Conservation (phyloP, 345 rosid species). For the Odontarrhena argentea region DNA sequence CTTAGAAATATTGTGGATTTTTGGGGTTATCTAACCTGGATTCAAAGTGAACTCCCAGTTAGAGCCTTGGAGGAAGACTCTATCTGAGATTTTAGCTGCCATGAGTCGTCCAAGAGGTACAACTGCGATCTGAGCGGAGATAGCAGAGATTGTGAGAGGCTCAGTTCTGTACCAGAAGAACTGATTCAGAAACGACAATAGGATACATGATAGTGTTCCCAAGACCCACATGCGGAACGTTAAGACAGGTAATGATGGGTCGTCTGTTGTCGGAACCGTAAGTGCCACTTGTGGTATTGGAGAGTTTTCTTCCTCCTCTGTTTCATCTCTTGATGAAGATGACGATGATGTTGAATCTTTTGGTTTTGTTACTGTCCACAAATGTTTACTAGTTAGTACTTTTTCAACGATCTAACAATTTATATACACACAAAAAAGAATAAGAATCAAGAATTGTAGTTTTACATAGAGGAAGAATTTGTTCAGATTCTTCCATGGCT, state of each 20-base stretch:
- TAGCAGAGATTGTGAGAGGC: constrained; percentile 87
- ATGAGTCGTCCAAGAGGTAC: constrained; percentile 88
- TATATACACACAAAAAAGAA: background rate
- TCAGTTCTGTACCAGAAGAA: constrained; percentile 97
- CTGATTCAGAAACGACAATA: constrained; percentile 87
- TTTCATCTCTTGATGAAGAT: constrained; percentile 40
- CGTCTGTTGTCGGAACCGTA: constrained; percentile 85
- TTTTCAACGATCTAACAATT: background rate
- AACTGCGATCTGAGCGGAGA: constrained; percentile 95
- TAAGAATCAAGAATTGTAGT: background rate
- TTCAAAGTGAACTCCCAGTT: constrained; percentile 78
- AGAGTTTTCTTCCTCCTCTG: constrained; percentile 63
- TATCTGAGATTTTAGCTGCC: constrained; percentile 77
- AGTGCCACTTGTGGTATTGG: constrained; percentile 89
- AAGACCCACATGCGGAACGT: constrained; percentile 97
- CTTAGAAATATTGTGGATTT: too few species aligned
- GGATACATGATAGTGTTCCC: constrained; percentile 70
- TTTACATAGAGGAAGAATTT: constrained; percentile 42
- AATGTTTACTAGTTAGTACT: constrained; percentile 14
- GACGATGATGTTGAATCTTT: constrained; percentile 29
- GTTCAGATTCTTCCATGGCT: constrained; percentile 44
- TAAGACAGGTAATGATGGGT: constrained; percentile 77
- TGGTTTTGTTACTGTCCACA: constrained; percentile 26
- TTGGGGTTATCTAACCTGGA: constrained; percentile 42
- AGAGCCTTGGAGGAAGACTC: constrained; percentile 66